These are phyloP conservation scores for Zygosaccharomyces rouxii DNA, from an alignment of 805 yeast species.

Conservation along the genomic window DNA sequence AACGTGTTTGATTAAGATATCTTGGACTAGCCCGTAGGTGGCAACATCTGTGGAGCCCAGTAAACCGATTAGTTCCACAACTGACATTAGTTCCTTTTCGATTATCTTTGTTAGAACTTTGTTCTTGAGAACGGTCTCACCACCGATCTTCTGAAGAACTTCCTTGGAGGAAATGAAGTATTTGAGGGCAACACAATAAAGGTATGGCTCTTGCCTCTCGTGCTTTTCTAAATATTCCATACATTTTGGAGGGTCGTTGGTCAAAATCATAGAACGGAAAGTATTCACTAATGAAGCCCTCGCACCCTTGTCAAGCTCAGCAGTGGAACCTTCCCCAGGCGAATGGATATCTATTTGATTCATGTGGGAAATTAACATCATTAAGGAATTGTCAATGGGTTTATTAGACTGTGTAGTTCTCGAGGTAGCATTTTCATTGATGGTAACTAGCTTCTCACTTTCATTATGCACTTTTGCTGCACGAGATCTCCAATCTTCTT, in stretches of 20 bases:
- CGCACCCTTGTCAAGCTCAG: slow-evolving; percentile 35
- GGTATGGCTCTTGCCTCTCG: slow-evolving; percentile 58
- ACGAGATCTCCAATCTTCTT: slow-evolving; percentile 56
- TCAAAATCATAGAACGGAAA: slow-evolving; percentile 60
- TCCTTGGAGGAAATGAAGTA: slow-evolving; percentile 55
- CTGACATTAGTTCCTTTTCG: slow-evolving; percentile 52
- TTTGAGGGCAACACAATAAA: slow-evolving; percentile 61
- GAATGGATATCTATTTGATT: slow-evolving; percentile 39
- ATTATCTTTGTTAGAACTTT: slow-evolving; percentile 52
- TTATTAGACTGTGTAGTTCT: slow-evolving; percentile 6
- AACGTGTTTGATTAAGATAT: slow-evolving; percentile 59
- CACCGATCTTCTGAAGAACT: slow-evolving; percentile 49
- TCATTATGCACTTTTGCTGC: slow-evolving; percentile 51
- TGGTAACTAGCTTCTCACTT: slow-evolving; percentile 42
- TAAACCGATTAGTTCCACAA: slow-evolving; percentile 71
- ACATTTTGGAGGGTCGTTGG: slow-evolving; percentile 55
- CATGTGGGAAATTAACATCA: slow-evolving; percentile 38
- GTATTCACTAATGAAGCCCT: slow-evolving; percentile 33
- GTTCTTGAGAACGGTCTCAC: slow-evolving; percentile 41
- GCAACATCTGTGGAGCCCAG: slow-evolving; percentile 59
- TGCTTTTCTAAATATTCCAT: slow-evolving; percentile 52
- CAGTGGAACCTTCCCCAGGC: slow-evolving; percentile 22
- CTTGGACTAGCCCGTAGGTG: slow-evolving; percentile 67
- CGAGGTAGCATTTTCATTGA: slow-evolving; percentile 9
- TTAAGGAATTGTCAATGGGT: slow-evolving; percentile 29